A percentile compares a stretch with the other conserved stretches of the same genome.
phyloP scores from a whole-genome alignment of 768 basidiomycete genomes.

The Fistulinella prunicolor region DNA sequence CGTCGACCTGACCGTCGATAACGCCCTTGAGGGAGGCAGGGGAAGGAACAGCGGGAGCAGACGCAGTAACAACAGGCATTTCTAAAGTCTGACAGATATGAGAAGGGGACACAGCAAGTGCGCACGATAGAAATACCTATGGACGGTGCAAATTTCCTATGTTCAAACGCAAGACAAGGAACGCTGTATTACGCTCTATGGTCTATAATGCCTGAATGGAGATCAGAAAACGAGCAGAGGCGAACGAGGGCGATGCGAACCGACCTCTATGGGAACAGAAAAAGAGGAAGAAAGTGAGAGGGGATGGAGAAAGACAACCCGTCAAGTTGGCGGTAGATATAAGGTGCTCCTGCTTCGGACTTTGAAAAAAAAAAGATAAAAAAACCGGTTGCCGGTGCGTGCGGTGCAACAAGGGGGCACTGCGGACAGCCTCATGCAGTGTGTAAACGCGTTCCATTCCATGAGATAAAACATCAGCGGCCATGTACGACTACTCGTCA shows the following conservation, averaged over 20 bases:
- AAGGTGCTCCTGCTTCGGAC: constrained; percentile 24
- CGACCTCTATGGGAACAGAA: constrained; percentile 34
- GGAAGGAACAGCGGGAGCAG: constrained; percentile 52
- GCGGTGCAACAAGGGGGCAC: background rate
- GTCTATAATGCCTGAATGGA: constrained; percentile 36
- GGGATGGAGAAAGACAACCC: constrained; percentile 27
- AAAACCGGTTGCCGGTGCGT: background rate
- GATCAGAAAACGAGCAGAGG: background rate
- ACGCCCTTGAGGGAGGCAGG: constrained; percentile 74
- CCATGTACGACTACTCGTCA: constrained; percentile 30
- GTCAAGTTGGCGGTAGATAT: constrained; percentile 12
- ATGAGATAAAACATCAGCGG: constrained; percentile 16
- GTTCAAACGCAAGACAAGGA: constrained; percentile 49
- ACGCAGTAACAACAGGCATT: constrained; percentile 81
- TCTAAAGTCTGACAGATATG: constrained; percentile 45
- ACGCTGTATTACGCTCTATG: constrained; percentile 58
- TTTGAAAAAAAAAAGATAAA: constrained; percentile 27
- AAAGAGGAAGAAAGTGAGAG: constrained; percentile 27
- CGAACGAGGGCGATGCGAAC: constrained; percentile 2
- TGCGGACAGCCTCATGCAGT: constrained; percentile 12
- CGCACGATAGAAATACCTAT: constrained; percentile 39
- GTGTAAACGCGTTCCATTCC: constrained; percentile 18
- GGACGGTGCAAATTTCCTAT: constrained; percentile 35
- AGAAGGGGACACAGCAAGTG: background rate
- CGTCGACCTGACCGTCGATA: constrained; percentile 63